Evolutionary conservation across 2,329 filamentous ascomycete genomes (phyloP), one percentile per base, ranked within the genome.

Genomic region (Monascus ruber): DNA sequence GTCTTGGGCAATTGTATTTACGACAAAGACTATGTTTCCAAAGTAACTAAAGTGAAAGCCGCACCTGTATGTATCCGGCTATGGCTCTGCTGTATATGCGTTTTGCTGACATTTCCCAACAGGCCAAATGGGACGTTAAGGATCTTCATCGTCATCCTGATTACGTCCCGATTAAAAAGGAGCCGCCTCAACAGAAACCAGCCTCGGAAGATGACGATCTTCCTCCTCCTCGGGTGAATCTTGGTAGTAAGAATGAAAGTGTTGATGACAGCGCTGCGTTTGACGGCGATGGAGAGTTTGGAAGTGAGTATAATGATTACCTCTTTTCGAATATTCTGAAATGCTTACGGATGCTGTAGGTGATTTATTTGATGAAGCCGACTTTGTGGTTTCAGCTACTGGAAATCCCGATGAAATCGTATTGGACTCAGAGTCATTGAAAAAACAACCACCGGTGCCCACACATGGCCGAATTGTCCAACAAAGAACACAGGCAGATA

Each of bases 1-100:
- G 83, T 96, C 10, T 71, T 98, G 39, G 91, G 91, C n/a, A 98
- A 96, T 58, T 98, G 91, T 69, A 80, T 98, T 42, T 96, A 98
- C 64, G 91, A 98, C 66, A 94, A 95, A 63, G 81, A 89, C 44
- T 98, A 94, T 58, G 70, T 98, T 41, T 74, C 79, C 38, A 88
- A 86, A 59, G 84, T 96, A n/a, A 83, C 81, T 37, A 94, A 86
- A 65, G 72, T 98, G 54, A 96, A 94, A 69, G 76, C 80, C 10
- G 72, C 75, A 41, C 83, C 85, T 4, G 66, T 69, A 58, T 45
- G 62, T 47, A 11, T 27, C 26, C 29, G 26, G 28, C n/a, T 8
- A 11, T 33, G 5, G 9, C 2, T 10, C 26, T n/a, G 17, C 17
- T 17, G 17, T 17, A 17, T 17, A 17, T 17, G 17, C 17, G n/a